These are phyloP conservation scores for Pichia sp. DNA, from an alignment of 1,139 yeast genomes.

Conservation along the genomic window DNA sequence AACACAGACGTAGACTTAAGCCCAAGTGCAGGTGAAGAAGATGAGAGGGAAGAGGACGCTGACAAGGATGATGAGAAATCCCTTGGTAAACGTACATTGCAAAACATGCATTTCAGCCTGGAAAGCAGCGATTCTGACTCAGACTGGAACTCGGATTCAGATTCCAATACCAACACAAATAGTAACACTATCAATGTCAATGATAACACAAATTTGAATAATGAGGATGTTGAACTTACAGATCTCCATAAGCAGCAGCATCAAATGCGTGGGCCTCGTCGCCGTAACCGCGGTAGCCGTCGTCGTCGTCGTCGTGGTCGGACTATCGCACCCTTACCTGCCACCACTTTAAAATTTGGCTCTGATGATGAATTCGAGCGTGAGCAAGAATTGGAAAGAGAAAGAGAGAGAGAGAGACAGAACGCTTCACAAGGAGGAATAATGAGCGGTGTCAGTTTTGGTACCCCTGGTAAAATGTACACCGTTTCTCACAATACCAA, in stretches of 20 bases:
- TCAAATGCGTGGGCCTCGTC: constrained; percentile 11
- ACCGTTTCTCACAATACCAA: constrained; percentile 73
- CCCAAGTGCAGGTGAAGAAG: constrained; percentile 7
- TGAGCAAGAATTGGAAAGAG: no score
- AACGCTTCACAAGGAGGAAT: background rate
- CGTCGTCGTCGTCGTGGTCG: constrained; percentile 11
- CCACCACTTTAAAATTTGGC: constrained; percentile 74
- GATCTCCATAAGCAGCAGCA: constrained; percentile 21
- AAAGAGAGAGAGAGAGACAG: constrained; percentile 39
- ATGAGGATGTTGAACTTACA: constrained; percentile 25
- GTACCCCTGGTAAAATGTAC: constrained; percentile 19
- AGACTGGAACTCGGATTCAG: constrained; percentile 12
- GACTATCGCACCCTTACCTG: constrained; percentile 70
- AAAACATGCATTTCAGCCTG: no score
- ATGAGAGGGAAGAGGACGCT: constrained; percentile 20
- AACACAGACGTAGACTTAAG: constrained; percentile 21
- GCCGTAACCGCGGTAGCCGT: constrained; percentile 24
- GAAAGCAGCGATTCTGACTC: constrained; percentile 1
- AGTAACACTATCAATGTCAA: background rate
- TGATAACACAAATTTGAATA: constrained; percentile 3
- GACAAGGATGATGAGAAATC: constrained; percentile 20
- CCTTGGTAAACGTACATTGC: no score
- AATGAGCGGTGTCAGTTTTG: background rate
- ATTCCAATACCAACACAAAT: constrained; percentile 24
- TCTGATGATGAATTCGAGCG: constrained; percentile 63